Base-by-base conservation (phyloP, 495 filamentous ascomycete species). In the Jackrogersella minutella region DNA sequence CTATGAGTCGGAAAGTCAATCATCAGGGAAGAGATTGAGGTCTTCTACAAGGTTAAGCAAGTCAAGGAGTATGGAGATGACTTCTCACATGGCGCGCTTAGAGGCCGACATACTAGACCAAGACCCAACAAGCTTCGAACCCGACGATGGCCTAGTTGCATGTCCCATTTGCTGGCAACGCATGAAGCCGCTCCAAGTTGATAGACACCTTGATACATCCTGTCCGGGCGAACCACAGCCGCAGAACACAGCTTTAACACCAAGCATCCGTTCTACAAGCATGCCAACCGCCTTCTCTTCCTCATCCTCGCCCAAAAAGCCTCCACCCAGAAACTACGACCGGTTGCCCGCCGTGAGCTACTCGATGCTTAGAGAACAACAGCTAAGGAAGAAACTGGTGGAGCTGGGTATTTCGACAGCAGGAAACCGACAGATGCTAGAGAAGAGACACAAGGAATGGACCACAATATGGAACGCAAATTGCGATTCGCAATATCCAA, bases 401-500 rank as follows among this genome's bases (percentile, higher is more conserved):
- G 93, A 97, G 2, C 81, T 95, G 2, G 93, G 94, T n/a, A 86
- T 99, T 49, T 89, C 92, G 0, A 81, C 84, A 5, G 77, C 72
- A 65, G 95, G 95, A 2, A 70, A 85, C 0, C 85, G 85, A 37
- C 79, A 81, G 37, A 78, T 91, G 6, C 75, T 98, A 22, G 88
- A 95, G 71, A 85, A 83, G 66, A 85, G 95, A 58, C 93, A 98
- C 66, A 91, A 85, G 0, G 95, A 99, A 78, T 99, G 93, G 93
- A 82, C 94, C 66, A 97, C 93, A 40, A 73, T 98, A 22, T 97
- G 92, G 89, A 99, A 99, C 74, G 92, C 96, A 11, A 98, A 98
- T 66, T 94, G 92, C 76, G 95, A 99, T 74, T 89, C 92, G 2
- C 85, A 82, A 54, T 78, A 76, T 3, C 92, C 91, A 1, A 89